Evolutionary conservation across 306 rosid genomes (phyloP), one percentile per base, ranked within the genome.

Genomic region (Cicer chorassanicum): DNA sequence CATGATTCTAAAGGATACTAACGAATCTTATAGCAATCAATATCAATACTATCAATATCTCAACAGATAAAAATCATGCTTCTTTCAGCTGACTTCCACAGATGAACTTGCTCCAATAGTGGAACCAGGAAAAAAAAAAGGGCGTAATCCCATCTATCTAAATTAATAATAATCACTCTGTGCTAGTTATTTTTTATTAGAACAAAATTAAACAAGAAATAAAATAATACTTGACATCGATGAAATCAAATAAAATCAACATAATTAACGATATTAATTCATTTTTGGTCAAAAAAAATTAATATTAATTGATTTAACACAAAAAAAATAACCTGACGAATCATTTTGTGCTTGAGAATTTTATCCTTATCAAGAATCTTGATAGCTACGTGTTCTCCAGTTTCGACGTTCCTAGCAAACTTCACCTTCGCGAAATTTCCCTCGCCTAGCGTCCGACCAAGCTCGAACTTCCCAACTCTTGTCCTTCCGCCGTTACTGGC

Each of bases 381-480:
- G 79, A 93, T 91, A 40, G 97, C 98, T 40, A 89, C 92, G 70
- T 83, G 76, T 7, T 93, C 96, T 1, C 72, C 75, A 0, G 86
- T 89, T 65, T 82, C 90, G 0, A 83, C 70, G 75, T 93, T 86
- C 40, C 86, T 82, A 1, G 96, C 98, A 70, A 87, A 91, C 79
- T 93, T 93, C 6, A 93, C 98, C 86, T 93, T 91, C 0, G 96
- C 98, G 54, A 93, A 91, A 89, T 88, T 93, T 5, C 98, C 98
- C 80, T 93, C 97, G 3, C 98, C 98, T 6, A 93, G 77, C 6
- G 97, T 93, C 79, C 96, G 82, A 53, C 98, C 98, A 56, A 93
- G 76, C 68, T 91, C 98, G 73, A 88, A 93, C 85, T 77, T 76
- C 71, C 97, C 97, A 40, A 89, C 98, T 3, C 93, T 93, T 0